Evolutionary conservation across 768 basidiomycete genomes (phyloP).

Genomic region (Leccinum subtestaceum): DNA sequence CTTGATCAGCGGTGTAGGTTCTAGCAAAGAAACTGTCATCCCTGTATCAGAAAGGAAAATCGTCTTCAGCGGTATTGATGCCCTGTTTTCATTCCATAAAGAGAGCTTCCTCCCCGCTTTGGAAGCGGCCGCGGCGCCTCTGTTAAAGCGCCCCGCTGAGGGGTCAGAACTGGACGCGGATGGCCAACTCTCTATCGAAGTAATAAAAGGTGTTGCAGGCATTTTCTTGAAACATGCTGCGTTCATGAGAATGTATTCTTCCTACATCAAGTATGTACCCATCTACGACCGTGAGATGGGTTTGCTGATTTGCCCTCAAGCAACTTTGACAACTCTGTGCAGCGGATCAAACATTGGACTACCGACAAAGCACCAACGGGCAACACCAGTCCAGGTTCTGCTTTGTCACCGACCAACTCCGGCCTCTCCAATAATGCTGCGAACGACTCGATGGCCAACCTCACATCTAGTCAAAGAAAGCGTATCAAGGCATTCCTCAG

Average conservation of each 20-base stretch:
- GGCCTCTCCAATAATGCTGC: slow-evolving; percentile 48
- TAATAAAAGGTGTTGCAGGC: slow-evolving; percentile 78
- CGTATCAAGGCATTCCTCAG: slow-evolving; percentile 88
- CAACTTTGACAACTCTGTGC: slow-evolving; percentile 91
- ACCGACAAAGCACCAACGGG: slow-evolving; percentile 48
- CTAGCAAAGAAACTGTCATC: slow-evolving; percentile 79
- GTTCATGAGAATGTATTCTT: slow-evolving; percentile 98
- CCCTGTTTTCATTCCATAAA: slow-evolving; percentile 87
- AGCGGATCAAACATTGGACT: slow-evolving; percentile 86
- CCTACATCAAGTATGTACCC: slow-evolving; percentile 86
- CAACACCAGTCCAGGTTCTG: slow-evolving; percentile 34
- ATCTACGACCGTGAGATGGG: slow-evolving; percentile 2
- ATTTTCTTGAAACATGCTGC: slow-evolving; percentile 94
- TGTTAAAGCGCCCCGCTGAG: slow-evolving; percentile 51
- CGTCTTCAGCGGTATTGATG: slow-evolving; percentile 89
- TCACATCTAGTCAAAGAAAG: slow-evolving; percentile 80
- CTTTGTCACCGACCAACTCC: slow-evolving; percentile 54
- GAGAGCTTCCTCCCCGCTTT: slow-evolving; percentile 91
- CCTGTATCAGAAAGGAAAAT: slow-evolving; percentile 84
- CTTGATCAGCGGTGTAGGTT: slow-evolving; percentile 64
- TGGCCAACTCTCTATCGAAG: slow-evolving; percentile 68
- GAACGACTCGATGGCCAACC: slow-evolving; percentile 45
- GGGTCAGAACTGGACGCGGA: slow-evolving; percentile 58
- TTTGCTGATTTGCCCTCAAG: slow-evolving; percentile 38
- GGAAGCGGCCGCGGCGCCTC: slow-evolving; percentile 69